Conservation (phyloP, 2,329 filamentous ascomycete genomes). For the Botrytis aclada region DNA sequence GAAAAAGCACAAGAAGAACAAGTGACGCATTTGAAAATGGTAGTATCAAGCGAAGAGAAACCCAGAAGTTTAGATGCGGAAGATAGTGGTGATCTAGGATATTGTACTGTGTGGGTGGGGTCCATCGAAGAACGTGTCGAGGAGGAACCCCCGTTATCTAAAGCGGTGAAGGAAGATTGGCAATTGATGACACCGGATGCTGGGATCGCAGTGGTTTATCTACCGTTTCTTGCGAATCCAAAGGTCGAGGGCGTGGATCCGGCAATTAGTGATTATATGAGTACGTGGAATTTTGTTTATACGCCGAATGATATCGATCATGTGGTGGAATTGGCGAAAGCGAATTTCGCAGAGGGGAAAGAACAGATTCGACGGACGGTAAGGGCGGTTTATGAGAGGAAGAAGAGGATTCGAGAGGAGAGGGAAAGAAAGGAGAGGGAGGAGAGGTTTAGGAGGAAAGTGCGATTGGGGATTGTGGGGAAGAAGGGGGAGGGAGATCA, state of each 20-base stretch:
- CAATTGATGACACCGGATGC: slow-evolving; percentile 72
- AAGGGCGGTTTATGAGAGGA: slow-evolving; percentile 86
- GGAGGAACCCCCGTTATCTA: slow-evolving; percentile 41
- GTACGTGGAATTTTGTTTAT: slow-evolving; percentile 98
- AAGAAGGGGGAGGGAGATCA: slow-evolving; percentile 58
- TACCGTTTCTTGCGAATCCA: slow-evolving; percentile 82
- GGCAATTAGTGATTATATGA: slow-evolving; percentile 77
- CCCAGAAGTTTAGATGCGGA: slow-evolving; percentile 37
- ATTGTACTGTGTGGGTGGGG: slow-evolving; percentile 95
- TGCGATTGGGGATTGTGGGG: slow-evolving; percentile 51
- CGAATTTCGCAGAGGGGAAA: slow-evolving; percentile 81
- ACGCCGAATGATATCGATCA: slow-evolving; percentile 85
- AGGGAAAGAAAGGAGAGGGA: slow-evolving; percentile 43
- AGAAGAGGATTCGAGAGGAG: slow-evolving; percentile 66
- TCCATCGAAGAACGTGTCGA: slow-evolving; percentile 68
- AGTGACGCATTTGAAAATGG: slow-evolving; percentile 37
- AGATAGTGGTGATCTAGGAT: slow-evolving; percentile 65
- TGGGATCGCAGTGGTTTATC: slow-evolving; percentile 85
- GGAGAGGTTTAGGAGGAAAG: slow-evolving; percentile 46
- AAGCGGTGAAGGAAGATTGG: slow-evolving; percentile 59
- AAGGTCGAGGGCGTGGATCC: slow-evolving; percentile 81
- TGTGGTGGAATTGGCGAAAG: slow-evolving; percentile 75
- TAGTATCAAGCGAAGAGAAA: slow-evolving; percentile 29
- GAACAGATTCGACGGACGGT: slow-evolving; percentile 77
- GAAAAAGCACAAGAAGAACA: slow-evolving; percentile 55